These are phyloP conservation scores for Microdochium bolleyi DNA, from an alignment of 2,329 filamentous ascomycete species.

Conservation along the genomic window DNA sequence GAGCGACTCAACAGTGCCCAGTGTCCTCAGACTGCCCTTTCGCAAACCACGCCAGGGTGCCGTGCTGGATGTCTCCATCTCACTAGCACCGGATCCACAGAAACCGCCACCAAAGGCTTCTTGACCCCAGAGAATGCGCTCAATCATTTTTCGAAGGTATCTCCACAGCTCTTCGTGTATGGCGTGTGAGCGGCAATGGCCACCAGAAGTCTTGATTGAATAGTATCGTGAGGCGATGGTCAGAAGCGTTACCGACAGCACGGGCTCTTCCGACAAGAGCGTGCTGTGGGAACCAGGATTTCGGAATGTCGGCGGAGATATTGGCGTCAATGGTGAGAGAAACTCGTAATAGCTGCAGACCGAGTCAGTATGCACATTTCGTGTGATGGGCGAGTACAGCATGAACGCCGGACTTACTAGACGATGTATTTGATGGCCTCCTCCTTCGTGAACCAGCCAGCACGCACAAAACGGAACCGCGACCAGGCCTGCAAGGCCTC, in stretches of 20 bases:
- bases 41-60: conserved; percentile 62
- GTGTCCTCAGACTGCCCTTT: conserved; percentile 74
- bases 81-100: conserved; percentile 62
- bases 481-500: conserved; percentile 83
- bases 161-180: conserved; percentile 96
- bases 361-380: conserved; percentile 4
- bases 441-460: conserved; percentile 90
- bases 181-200: conserved; percentile 74
- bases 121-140: conserved; percentile 90
- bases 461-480: conserved; percentile 87
- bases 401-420: conserved; percentile 51
- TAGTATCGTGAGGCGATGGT: conserved; percentile 87
- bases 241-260: conserved; percentile 83
- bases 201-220: conserved; percentile 69
- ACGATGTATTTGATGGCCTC: conserved; percentile 92
- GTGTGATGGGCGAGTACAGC: neutral
- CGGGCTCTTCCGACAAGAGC: conserved; percentile 83
- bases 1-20: conserved; percentile 90
- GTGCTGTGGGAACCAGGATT: conserved; percentile 72
- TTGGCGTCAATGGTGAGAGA: conserved; percentile 85
- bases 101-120: conserved; percentile 91
- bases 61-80: conserved; percentile 57
- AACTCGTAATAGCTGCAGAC: conserved; percentile 72
- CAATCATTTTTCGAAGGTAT: conserved; percentile 90
- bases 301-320: conserved; percentile 84